phyloP scores from a whole-genome alignment of 768 basidiomycete genomes.

The Boletellus emodensis region DNA sequence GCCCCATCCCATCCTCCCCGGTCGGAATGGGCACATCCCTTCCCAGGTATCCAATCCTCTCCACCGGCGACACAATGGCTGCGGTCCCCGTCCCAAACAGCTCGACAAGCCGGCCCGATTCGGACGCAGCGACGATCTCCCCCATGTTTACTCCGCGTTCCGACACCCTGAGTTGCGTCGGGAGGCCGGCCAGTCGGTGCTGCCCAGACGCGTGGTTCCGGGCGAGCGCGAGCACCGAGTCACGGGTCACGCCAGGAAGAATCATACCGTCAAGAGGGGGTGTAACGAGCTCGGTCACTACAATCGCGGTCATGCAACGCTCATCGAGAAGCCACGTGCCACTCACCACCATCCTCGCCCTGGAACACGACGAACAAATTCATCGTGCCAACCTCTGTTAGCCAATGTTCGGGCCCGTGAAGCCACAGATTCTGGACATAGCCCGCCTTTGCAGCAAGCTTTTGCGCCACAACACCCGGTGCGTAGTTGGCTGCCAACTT shows the following conservation, averaged over 20 bases:
- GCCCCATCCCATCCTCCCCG: constrained; percentile 72
- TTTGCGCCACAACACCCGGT: constrained; percentile 82
- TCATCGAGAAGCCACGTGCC: background rate
- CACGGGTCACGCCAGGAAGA: constrained; percentile 66
- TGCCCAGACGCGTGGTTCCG: constrained; percentile 52
- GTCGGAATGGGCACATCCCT: constrained; percentile 53
- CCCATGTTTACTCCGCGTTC: constrained; percentile 75
- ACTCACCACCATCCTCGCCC: constrained; percentile 59
- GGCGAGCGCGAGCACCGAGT: constrained; percentile 46
- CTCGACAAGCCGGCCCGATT: constrained; percentile 43
- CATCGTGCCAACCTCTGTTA: constrained; percentile 84
- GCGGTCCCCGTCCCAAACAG: constrained; percentile 50
- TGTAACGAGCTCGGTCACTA: constrained; percentile 57
- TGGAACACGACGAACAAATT: constrained; percentile 84
- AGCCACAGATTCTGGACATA: constrained; percentile 92
- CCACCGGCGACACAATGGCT: constrained; percentile 51
- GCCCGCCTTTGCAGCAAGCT: constrained; percentile 66
- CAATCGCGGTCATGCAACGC: background rate
- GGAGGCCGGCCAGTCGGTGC: constrained; percentile 45
- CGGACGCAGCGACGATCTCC: constrained; percentile 55
- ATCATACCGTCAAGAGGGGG: constrained; percentile 65
- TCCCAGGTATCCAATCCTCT: constrained; percentile 57
- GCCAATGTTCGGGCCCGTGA: constrained; percentile 55
- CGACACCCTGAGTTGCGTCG: constrained; percentile 52
- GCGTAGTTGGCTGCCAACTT: constrained; percentile 90